Conservation (phyloP, 768 basidiomycete genomes). For the Tylopilus felleus region DNA sequence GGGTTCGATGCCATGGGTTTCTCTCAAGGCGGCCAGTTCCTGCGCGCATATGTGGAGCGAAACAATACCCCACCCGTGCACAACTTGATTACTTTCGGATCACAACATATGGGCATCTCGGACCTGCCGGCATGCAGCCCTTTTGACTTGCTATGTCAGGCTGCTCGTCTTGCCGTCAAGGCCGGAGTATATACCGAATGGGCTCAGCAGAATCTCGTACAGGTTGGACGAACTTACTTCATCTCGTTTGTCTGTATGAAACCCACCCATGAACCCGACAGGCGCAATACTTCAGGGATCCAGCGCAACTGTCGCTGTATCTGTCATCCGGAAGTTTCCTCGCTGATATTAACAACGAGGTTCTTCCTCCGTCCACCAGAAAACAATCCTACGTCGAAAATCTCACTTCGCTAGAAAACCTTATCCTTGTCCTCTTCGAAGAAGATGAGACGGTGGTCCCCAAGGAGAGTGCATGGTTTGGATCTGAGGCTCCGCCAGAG, state of each 20-base stretch:
- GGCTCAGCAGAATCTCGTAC: conserved; percentile 74
- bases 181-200: conserved; percentile 68
- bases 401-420: conserved; percentile 56
- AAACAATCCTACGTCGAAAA: conserved; percentile 62
- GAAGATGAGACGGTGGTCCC: conserved; percentile 77
- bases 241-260: not conserved
- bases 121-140: conserved; percentile 66
- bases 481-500: conserved; percentile 51
- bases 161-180: conserved; percentile 59
- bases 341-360: conserved; percentile 76
- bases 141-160: conserved; percentile 66
- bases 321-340: conserved; percentile 63
- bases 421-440: conserved; percentile 72
- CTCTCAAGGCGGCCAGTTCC: conserved; percentile 88
- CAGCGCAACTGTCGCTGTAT: conserved; percentile 54
- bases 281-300: conserved; percentile 89
- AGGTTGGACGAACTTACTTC: conserved; percentile 39
- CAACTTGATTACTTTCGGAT: conserved; percentile 85
- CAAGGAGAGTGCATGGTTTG: conserved; percentile 86
- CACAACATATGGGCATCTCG: conserved; percentile 83
- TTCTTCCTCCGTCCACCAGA: conserved; percentile 37
- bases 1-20: conserved; percentile 89
- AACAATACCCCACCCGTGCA: conserved; percentile 70
- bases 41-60: conserved; percentile 78
- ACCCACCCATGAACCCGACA: conserved; percentile 24